Evolutionary conservation across 2,329 filamentous ascomycete species (phyloP), one percentile per base, ranked within the genome.

Genomic region (Calycina herbarum): DNA sequence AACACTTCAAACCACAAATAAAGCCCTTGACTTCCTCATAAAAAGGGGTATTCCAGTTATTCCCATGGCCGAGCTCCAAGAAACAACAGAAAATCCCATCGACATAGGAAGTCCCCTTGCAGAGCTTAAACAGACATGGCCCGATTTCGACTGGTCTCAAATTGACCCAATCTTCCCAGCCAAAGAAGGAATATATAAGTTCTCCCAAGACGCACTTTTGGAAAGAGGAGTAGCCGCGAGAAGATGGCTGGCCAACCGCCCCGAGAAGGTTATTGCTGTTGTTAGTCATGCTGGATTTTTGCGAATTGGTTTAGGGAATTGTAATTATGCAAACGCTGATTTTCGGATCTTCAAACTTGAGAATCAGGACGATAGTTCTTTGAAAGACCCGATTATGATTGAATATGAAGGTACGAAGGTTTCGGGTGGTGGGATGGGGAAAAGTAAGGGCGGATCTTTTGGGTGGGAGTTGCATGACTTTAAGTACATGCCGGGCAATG

Each of bases 181-280:
- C 20, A 67, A 68, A 38, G 60, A 63, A 40, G 64, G 66, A 40
- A 33, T 68, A 1, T 69, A 68, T 51, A 64, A 63, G 15, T 66
- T 62, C 45, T 65, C 64, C 11, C 54, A 63, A 35, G 58, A 66
- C n/a, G 57, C 59, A 1, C 51, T 69, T 54, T 31, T 59, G 5
- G 54, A 58, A 24, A 42, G 66, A 40, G 68, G 68, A 42, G 35
- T 7, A 20, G 38, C 38, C 0, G 66, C 64, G 1, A 40, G 68
- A 29, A 62, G 57, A 24, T 66, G 66, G 66, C 40, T 69, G 15
- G 57, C 38, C 35, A 59, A 45, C 10, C 40, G 66, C 3, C 45
- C 54, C 11, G 66, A 69, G 60, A 65, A 68, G n/a, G 68, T 68
- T 5, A 64, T 69, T 62, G 68, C 62, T 59, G 66, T 69, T 6